Conservation (phyloP, 192 early-diverging fungal species). For the Umbelopsis ramanniana region DNA sequence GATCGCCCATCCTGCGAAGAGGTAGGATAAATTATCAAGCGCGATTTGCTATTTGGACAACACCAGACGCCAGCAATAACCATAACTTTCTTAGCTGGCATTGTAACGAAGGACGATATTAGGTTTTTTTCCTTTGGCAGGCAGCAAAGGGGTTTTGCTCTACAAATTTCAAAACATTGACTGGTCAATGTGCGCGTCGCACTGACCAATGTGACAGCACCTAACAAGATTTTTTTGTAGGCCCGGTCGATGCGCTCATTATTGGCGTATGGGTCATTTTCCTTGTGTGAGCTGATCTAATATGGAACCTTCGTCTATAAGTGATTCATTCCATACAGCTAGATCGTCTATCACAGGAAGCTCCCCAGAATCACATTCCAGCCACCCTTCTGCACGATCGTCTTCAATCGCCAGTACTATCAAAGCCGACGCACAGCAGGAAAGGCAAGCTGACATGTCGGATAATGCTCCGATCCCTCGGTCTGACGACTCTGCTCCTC, state of each 20-base stretch:
- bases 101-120: not conserved
- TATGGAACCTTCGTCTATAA: conserved; percentile 10
- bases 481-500: not conserved
- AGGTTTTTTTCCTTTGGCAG: too few relatives aligned
- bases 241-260: too few relatives aligned
- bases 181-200: not conserved
- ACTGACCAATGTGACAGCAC: not conserved
- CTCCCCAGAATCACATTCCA: not conserved
- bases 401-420: conserved; percentile 2
- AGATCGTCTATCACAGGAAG: not conserved
- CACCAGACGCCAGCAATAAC: too few relatives aligned
- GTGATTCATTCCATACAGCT: conserved; percentile 12
- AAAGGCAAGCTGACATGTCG: not conserved
- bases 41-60: too few relatives aligned
- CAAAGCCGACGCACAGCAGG: not conserved
- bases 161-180: too few relatives aligned
- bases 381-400: not conserved
- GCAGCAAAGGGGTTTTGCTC: too few relatives aligned
- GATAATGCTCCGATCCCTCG: conserved; percentile 3
- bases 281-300: not conserved
- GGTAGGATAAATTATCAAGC: too few relatives aligned
- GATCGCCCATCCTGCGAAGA: too few relatives aligned
- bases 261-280: not conserved
- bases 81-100: too few relatives aligned
- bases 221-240: too few relatives aligned